Conservation (phyloP, 2,329 filamentous ascomycete genomes). For the Periconia sp. region DNA sequence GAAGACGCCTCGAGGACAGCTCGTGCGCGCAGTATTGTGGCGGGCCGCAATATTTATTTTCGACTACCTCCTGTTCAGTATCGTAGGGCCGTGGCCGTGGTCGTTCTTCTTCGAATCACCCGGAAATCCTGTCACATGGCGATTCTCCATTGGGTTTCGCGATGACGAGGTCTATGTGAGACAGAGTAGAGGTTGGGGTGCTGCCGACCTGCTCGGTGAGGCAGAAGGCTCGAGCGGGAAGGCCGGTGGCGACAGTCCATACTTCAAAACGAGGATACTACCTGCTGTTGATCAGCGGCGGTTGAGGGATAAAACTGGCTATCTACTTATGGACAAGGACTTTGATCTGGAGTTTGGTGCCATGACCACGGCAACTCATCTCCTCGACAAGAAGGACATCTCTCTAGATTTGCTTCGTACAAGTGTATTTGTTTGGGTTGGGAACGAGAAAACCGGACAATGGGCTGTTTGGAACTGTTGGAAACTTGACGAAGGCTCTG, state of each 20-base stretch:
- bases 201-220: conserved; percentile 59
- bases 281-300: conserved; percentile 72
- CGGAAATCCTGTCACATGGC: conserved; percentile 73
- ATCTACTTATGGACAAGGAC: conserved; percentile 80
- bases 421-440: conserved; percentile 59
- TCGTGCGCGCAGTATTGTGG: conserved; percentile 63
- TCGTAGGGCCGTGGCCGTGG: conserved; percentile 55
- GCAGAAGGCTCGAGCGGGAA: conserved; percentile 53
- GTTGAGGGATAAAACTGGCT: conserved; percentile 81
- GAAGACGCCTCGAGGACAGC: conserved; percentile 59
- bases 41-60: conserved; percentile 72
- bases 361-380: conserved; percentile 75
- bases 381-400: conserved; percentile 69
- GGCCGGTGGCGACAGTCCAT: conserved; percentile 58
- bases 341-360: conserved; percentile 87
- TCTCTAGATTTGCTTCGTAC: conserved; percentile 72
- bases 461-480: conserved; percentile 74
- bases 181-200: conserved; percentile 75
- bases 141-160: conserved; percentile 76
- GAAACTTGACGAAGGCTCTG: conserved; percentile 55
- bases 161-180: conserved; percentile 81
- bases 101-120: conserved; percentile 66
- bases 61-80: conserved; percentile 66
- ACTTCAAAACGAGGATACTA: conserved; percentile 67
- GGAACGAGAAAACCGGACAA: conserved; percentile 57